Conservation (phyloP, 306 rosid genomes). For the Pterocarpus macrocarpus region DNA sequence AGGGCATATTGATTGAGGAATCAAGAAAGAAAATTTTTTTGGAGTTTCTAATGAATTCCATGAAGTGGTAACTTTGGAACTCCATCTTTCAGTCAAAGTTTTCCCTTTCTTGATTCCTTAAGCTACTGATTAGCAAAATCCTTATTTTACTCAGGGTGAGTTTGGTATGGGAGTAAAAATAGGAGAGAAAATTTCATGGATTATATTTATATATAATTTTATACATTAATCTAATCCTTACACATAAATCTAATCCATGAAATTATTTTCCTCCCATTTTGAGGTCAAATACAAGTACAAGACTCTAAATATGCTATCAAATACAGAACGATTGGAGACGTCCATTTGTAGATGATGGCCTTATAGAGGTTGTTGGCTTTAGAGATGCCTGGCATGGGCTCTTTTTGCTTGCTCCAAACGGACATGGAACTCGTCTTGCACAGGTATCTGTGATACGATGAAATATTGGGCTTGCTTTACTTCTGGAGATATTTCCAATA, state of each 20-base stretch:
- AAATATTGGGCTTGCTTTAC: constrained; percentile 5
- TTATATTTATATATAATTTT: too few species aligned
- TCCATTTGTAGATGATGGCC: constrained; percentile 95
- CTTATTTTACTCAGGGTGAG: background rate
- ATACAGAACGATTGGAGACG: constrained; percentile 77
- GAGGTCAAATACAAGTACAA: background rate
- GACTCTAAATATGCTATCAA: constrained; percentile 40
- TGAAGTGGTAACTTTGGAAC: background rate
- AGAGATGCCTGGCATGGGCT: constrained; percentile 99
- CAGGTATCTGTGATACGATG: constrained; percentile 63
- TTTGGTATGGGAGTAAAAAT: too few species aligned
- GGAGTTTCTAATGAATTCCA: background rate
- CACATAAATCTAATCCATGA: too few species aligned
- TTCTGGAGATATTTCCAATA: background rate
- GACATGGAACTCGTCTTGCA: constrained; percentile 99
- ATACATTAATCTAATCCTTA: too few species aligned
- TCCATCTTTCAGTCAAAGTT: background rate
- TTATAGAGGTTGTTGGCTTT: constrained; percentile 90
- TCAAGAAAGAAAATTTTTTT: too few species aligned
- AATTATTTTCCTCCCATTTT: too few species aligned
- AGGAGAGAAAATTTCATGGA: too few species aligned
- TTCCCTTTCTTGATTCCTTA: constrained; percentile 1
- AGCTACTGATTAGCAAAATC: too few species aligned
- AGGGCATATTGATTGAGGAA: background rate
- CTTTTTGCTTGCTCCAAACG: constrained; percentile 87